Percentiles rank a stretch among this genome's conserved stretches.
Conservation (phyloP, 1,284 basidiomycete genomes). For the Phellopilus nigrolimitatus region DNA sequence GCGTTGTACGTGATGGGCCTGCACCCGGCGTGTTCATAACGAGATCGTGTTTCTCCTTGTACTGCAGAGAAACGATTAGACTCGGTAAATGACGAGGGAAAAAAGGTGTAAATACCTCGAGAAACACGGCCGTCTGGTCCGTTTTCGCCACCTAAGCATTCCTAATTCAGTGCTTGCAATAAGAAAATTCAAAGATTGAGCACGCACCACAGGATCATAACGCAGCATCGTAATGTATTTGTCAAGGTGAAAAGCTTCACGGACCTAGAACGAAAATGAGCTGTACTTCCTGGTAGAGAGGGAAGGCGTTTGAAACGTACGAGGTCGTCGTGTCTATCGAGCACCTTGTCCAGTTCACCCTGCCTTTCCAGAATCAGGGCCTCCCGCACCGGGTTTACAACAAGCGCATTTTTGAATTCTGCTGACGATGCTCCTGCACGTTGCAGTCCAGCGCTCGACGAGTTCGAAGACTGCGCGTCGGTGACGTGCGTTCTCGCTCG, state of each 20-base stretch:
- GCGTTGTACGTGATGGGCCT: conserved; percentile 56
- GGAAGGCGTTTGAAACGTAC: conserved; percentile 39
- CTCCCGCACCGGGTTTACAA: conserved; percentile 31
- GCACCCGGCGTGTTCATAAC: conserved; percentile 43
- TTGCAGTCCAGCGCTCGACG: not conserved
- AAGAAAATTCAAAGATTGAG: conserved; percentile 9
- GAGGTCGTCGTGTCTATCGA: conserved; percentile 70
- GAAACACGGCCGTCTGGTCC: conserved; percentile 3
- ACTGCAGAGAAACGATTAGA: conserved; percentile 41
- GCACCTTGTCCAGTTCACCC: conserved; percentile 49
- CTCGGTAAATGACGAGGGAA: conserved; percentile 3
- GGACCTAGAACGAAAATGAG: conserved; percentile 42
- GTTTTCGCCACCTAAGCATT: conserved; percentile 6
- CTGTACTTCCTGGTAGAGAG: conserved; percentile 9
- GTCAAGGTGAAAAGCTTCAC: conserved; percentile 84
- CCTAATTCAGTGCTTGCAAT: conserved; percentile 51
- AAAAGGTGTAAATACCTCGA: conserved; percentile 10
- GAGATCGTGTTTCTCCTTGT: conserved; percentile 59
- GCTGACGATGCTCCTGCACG: not conserved
- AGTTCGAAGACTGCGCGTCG: conserved; percentile 1
- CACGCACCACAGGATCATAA: conserved; percentile 68
- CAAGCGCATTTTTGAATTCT: not conserved
- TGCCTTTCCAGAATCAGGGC: conserved; percentile 55
- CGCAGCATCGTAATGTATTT: conserved; percentile 68
- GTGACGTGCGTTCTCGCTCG: conserved; percentile 5